phyloP scores from a whole-genome alignment of 2,329 filamentous ascomycete species.

The Penicillium italicum region DNA sequence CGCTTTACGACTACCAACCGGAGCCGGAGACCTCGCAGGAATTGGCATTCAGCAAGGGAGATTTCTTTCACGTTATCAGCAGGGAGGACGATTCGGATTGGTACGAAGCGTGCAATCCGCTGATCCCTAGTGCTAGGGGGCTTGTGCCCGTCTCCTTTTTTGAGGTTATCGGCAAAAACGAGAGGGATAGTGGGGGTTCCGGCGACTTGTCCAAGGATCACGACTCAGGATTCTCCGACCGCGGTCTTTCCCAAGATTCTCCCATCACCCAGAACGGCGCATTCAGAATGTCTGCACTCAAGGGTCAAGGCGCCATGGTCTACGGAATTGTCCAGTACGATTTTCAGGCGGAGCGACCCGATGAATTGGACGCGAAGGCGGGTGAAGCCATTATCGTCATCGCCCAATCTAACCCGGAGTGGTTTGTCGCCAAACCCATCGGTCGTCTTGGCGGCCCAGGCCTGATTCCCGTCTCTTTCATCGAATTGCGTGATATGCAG shows the following conservation, averaged over 20 bases:
- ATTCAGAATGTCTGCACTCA: constrained; percentile 47
- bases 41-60: constrained; percentile 86
- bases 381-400: constrained; percentile 98
- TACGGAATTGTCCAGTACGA: constrained; percentile 97
- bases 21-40: constrained; percentile 61
- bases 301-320: constrained; percentile 73
- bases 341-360: constrained; percentile 90
- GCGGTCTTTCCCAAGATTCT: constrained; percentile 40
- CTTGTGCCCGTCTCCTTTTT: constrained; percentile 94
- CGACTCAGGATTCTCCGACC: constrained; percentile 82
- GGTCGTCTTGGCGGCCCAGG: constrained; percentile 92
- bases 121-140: constrained; percentile 75
- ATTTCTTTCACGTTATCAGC: constrained; percentile 97
- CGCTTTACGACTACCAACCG: constrained; percentile 87
- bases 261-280: constrained; percentile 21
- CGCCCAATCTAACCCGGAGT: constrained; percentile 96
- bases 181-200: constrained; percentile 78
- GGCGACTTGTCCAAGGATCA: constrained; percentile 50
- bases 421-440: constrained; percentile 99
- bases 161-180: constrained; percentile 85
- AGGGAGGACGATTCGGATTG: constrained; percentile 92
- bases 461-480: constrained; percentile 91
- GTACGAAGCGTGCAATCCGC: constrained; percentile 98
- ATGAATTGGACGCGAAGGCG: constrained; percentile 91
- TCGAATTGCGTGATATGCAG: constrained; percentile 92